Evolutionary conservation across 345 rosid species (phyloP), one percentile per base, ranked within the genome.

Genomic region (Linum usitatissimum): DNA sequence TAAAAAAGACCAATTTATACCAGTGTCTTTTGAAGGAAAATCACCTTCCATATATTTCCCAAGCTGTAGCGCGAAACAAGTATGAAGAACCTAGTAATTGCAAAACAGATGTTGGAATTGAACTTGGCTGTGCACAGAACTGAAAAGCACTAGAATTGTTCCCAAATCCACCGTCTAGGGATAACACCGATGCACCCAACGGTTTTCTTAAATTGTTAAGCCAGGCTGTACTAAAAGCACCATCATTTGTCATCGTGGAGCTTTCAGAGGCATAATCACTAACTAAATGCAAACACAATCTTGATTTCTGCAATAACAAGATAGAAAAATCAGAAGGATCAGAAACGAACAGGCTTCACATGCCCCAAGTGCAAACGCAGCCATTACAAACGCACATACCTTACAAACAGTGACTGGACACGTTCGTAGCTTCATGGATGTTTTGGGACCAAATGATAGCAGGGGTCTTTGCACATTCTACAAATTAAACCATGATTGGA

Each of bases 41-140:
- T 80, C 71, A 93, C 99, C 99, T 90, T 80, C 97, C 99, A 82
- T 90, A 90, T 67, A 82, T 76, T 79, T 93, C 99, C 97, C 97
- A 93, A 71, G 92, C 82, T 63, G 95, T 83, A 69, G 97, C 87
- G 68, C 95, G 94, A 64, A 87, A 80, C 61, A 93, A 72, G 76
- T 93, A 87, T 4, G 97, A 93, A 77, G 97, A 84, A 70, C 97
- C 97, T 67, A 90, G 68, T 72, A 83, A 71, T 71, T 86, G 96
- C 75, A 84, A 64, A 68, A 93, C 94, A 62, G 97, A 90, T 75
- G 84, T 84, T 61, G 96, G 96, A 73, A 90, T 75, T 13, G 96
- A 79, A 76, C 86, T 83, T 64, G 83, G 79, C 68, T 87, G 94
- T 63, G 80, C 77, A 79, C 75, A 84, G 62, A 83, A 81, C 64